Base-by-base conservation (phyloP, 495 filamentous ascomycete genomes). In the Aspergillus conjunctus region DNA sequence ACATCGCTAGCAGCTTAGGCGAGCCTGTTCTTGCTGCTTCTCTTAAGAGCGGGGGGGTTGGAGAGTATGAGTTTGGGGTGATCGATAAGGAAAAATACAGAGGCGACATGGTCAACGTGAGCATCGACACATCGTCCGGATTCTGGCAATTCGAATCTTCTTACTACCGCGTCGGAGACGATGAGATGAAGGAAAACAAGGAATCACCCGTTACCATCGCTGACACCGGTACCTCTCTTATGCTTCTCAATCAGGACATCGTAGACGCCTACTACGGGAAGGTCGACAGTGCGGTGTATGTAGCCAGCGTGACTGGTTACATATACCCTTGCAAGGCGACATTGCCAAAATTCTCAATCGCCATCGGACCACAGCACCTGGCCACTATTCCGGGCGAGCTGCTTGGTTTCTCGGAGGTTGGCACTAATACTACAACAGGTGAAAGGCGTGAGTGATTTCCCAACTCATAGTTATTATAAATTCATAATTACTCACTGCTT, bases 1-100 rank as follows among this genome's bases (percentile, higher is more conserved):
- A 91, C 67, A 76, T 90, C 49, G 81, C 85, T 62, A 58, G 77
- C 21, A 71, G 71, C 10, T 84, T 96, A 21, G 81, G 85, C 39
- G 73, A 83, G 64, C 89, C 90, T 6, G 72, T 94, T 21, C 88
- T 94, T 72, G 88, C 89, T 3, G 87, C 87, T 22, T 82, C 87
- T 49, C 83, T 94, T 43, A 84, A 86, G 58, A 67, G 61, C 58
- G 72, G 81, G 18, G 78, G 84, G 55, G 76, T 79, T 7, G 90
- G 91, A 45, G 80, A 83, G 59, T 96, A 92, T 69, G 87, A 91
- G 57, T 94, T 94, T 71, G 91, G 91, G 22, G 72, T 62, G 49
- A 85, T 93, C 68, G 89, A 93, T 68, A 66, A 64, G 3, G 73
- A 66, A 65, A 86, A 91, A 70, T 92, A 88, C 73, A 76, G 68